Conservation (phyloP, 2,329 filamentous ascomycete species). For the Xenoacremonium recifei region DNA sequence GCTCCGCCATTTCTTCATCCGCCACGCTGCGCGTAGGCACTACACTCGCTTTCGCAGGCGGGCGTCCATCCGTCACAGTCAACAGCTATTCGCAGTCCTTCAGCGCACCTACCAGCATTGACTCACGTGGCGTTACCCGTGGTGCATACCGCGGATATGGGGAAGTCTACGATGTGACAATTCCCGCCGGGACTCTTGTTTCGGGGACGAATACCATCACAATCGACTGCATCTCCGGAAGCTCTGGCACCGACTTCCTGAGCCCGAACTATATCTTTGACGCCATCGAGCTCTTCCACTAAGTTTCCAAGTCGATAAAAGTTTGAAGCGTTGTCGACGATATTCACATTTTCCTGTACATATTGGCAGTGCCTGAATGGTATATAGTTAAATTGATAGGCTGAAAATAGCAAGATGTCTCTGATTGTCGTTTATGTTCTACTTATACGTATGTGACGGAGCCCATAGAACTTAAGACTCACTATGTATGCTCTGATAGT, state of each 20-base stretch:
- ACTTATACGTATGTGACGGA: too few relatives aligned
- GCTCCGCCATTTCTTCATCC: constrained; percentile 44
- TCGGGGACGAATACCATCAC: constrained; percentile 63
- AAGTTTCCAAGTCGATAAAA: constrained; percentile 1
- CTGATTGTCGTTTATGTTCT: too few relatives aligned
- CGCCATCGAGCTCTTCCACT: constrained; percentile 26
- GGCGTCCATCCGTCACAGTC: constrained; percentile 54
- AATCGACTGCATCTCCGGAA: constrained; percentile 59
- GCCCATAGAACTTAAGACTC: too few relatives aligned
- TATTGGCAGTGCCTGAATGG: constrained; percentile 12
- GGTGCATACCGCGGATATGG: constrained; percentile 63
- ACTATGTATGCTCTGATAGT: too few relatives aligned
- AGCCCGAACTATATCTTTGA: constrained; percentile 51
- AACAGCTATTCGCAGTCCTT: constrained; percentile 51
- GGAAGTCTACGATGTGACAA: constrained; percentile 61
- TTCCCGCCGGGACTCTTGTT: constrained; percentile 58
- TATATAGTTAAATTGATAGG: neutral
- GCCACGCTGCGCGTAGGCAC: constrained; percentile 64
- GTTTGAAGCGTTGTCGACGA: neutral
- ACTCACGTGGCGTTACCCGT: constrained; percentile 63
- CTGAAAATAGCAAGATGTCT: neutral
- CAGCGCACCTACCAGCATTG: constrained; percentile 58
- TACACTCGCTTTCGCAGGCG: constrained; percentile 60
- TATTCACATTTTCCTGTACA: constrained; percentile 15
- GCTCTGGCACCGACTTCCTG: constrained; percentile 52